A percentile compares a stretch with the other conserved stretches of the same genome.
Evolutionary conservation across 1,139 yeast genomes (phyloP).

Genomic region (Lodderomyces parapsilosis): DNA sequence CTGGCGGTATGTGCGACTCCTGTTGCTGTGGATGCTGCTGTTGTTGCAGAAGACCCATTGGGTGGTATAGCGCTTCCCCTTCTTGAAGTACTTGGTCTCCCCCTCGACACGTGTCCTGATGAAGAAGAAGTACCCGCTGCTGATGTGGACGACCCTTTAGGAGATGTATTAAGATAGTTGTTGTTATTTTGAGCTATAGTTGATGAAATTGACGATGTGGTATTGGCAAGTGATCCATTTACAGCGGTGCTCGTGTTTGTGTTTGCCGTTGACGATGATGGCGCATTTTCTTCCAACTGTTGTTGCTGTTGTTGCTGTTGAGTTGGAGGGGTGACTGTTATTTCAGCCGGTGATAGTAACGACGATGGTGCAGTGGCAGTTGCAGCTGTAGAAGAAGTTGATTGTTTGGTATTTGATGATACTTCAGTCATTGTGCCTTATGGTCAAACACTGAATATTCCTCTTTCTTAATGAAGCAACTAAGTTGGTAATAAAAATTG

Average conservation of each 20-base stretch:
- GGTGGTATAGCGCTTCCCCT: slow-evolving; percentile 3
- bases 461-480: no score
- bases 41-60: not conserved
- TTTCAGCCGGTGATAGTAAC: slow-evolving; percentile 6
- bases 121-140: not conserved
- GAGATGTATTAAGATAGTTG: not conserved
- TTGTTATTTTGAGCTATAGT: not conserved
- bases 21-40: not conserved
- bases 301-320: slow-evolving; percentile 1
- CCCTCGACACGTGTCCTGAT: not conserved
- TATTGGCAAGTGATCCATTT: not conserved
- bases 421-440: slow-evolving; percentile 3
- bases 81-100: not conserved
- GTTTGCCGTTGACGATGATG: not conserved
- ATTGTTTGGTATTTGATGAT: not conserved
- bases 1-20: not conserved
- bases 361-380: not conserved
- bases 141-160: not conserved
- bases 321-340: slow-evolving; percentile 4
- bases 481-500: no score
- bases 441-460: no score
- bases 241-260: not conserved
- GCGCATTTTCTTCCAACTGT: not conserved
- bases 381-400: not conserved
- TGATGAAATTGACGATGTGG: slow-evolving; percentile 1